These are phyloP conservation scores for Oryza meyeriana DNA, from an alignment of 176 grass and related monocot genomes.

Conservation along the genomic window DNA sequence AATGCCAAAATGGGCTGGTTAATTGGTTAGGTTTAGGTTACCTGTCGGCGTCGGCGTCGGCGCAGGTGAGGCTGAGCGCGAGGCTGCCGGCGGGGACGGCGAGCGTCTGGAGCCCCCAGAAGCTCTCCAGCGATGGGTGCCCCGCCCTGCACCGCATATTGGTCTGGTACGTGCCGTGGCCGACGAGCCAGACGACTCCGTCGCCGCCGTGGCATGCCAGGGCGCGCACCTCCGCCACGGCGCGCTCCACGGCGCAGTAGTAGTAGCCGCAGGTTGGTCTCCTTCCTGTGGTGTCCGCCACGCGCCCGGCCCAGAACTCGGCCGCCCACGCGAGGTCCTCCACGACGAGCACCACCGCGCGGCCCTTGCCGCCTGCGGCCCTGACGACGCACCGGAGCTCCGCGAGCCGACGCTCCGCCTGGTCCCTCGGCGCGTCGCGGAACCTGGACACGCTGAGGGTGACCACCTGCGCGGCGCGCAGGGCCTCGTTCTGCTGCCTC, in stretches of 20 bases:
- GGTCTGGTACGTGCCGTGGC: constrained; percentile 61
- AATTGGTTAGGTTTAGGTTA: background rate
- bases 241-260: constrained; percentile 66
- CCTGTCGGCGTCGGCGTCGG: constrained; percentile 33
- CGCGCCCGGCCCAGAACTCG: constrained; percentile 43
- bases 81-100: constrained; percentile 52
- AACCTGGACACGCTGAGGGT: constrained; percentile 45
- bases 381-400: constrained; percentile 59
- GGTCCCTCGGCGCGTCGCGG: constrained; percentile 31
- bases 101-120: constrained; percentile 67
- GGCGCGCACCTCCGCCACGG: constrained; percentile 55
- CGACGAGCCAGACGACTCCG: constrained; percentile 58
- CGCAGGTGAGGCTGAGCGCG: constrained; percentile 53
- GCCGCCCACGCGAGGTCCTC: constrained; percentile 63
- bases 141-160: constrained; percentile 64
- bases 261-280: constrained; percentile 23
- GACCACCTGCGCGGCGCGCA: constrained; percentile 46
- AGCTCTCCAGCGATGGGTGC: constrained; percentile 55
- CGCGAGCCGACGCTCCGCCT: constrained; percentile 53
- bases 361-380: constrained; percentile 13
- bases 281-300: constrained; percentile 18
- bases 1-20: background rate
- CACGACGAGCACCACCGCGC: constrained; percentile 45
- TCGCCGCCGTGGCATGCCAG: constrained; percentile 35
- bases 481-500: constrained; percentile 16